Evolutionary conservation across 2,329 filamentous ascomycete genomes (phyloP), one percentile per base, ranked within the genome.

Genomic region (Tolypocladium ovalisporum): DNA sequence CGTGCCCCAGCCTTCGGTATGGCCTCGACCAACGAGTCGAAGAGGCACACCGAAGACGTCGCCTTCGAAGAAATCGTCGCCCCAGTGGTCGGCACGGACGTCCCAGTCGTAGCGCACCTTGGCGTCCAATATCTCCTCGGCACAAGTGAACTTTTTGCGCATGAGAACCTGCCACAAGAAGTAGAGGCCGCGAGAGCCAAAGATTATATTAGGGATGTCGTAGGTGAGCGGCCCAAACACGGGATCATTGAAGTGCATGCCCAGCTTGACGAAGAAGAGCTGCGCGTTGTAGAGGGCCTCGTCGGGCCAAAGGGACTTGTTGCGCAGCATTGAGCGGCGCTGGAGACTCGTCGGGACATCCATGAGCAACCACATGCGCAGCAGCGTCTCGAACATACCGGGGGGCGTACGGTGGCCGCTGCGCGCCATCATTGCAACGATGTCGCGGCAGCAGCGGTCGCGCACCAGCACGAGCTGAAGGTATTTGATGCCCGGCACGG

Each of bases 361-460:
- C 75, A 90, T 83, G 37, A 89, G 66, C 55, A 88, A 78, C 90
- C 90, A 94, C 22, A 90, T 74, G 65, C 88, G 88, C 64, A 83
- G 76, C 52, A 88, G 71, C 1, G 77, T 76, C 13, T 64, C 54
- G 54, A 73, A 67, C 61, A 79, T 80, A 32, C 69, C 68, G 1
- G 60, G 54, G 0, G 86, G 85, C 55, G 84, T 71, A 12, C 79
- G 76, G 58, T 85, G 79, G 1, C 85, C 85, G 49, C 78, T 71
- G 17, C 79, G 73, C 0, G 80, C 80, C 62, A 91, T 74, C 15
- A 78, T 72, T 17, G 79, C 78, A n/a, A 88, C 67, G 61, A 90
- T 88, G 62, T 88, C 81, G 32, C 78, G 73, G 59, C 82, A 77
- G 39, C 77, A 76, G 42, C 75, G 73, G 61, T 87, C 74, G 13